These are phyloP conservation scores for Scutellaria minor DNA, from an alignment of 257 asterid genomes.

Conservation along the genomic window DNA sequence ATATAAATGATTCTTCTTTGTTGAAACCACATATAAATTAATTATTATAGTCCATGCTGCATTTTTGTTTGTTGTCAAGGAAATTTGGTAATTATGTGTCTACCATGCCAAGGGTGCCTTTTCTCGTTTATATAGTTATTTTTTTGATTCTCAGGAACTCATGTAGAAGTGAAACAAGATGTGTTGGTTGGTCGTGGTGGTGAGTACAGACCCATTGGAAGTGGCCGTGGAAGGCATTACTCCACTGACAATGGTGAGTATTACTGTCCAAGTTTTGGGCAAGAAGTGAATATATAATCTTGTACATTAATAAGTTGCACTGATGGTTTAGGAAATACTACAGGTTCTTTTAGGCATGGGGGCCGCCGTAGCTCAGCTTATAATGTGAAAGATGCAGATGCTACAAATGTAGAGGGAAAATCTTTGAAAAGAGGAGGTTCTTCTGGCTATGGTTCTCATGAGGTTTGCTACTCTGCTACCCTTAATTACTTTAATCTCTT, in stretches of 20 bases:
- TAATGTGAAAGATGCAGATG: slow-evolving; percentile 63
- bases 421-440: slow-evolving; percentile 69
- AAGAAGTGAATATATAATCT: slow-evolving; percentile 15
- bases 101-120: neutral
- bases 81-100: slow-evolving; percentile 1
- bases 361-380: slow-evolving; percentile 72
- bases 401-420: slow-evolving; percentile 65
- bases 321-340: slow-evolving; percentile 34
- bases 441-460: slow-evolving; percentile 61
- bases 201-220: slow-evolving; percentile 55
- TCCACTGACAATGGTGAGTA: slow-evolving; percentile 72
- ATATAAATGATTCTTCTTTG: slow-evolving; percentile 26
- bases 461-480: slow-evolving; percentile 55
- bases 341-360: slow-evolving; percentile 74
- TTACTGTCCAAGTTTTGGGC: slow-evolving; percentile 33
- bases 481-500: neutral
- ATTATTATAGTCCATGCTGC: slow-evolving; percentile 7
- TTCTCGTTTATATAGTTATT: slow-evolving; percentile 17
- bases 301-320: slow-evolving; percentile 17
- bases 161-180: slow-evolving; percentile 56
- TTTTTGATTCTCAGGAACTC: slow-evolving; percentile 49
- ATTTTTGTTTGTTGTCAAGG: slow-evolving; percentile 10
- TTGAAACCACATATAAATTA: slow-evolving; percentile 3
- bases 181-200: slow-evolving; percentile 49
- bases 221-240: slow-evolving; percentile 63